Base-by-base conservation (phyloP, 164 flowering plant genomes). In the Annona cherimola region DNA sequence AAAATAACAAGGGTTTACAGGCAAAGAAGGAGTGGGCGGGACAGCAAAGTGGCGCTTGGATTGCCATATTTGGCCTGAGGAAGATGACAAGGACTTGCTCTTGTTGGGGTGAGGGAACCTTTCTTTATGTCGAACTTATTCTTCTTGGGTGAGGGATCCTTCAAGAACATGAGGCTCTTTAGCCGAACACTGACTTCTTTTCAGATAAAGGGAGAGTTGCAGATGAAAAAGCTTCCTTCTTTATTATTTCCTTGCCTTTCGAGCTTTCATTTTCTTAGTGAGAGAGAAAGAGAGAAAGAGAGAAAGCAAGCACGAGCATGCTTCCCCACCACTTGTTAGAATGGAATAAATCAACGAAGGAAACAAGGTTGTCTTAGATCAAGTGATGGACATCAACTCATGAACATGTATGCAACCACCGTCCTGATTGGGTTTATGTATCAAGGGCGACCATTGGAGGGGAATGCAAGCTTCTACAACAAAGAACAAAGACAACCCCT, bases 401-500 rank as follows among this genome's bases (percentile, higher is more conserved):
- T 81, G 84, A 50, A 83, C 76, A 66, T 83, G 64, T 79, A 75
- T 80, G 68, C 85, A 82, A 63, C 5, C 86, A 75, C 71, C 80
- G 42, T 44, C 86, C 62, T 4, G 82, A 1, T 14, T n/a, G 44
- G 40, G 46, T 41, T n/a, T 14, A 2, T 60, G 50, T 70, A 42
- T 72, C 76, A 85, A 88, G 90, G 80, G 69, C 69, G 81, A 63
- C 68, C 82, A 78, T 72, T 86, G 62, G 84, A 86, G 79, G 69
- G 68, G 57, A 84, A 67, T 60, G 19, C 69, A 70, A 63, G 81
- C 75, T 62, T 82, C 72, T 80, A 68, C 71, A 77, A 66, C 75
- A 82, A 82, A 72, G 61, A 78, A 74, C 69, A 79, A 79, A 65
- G 81, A 68, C 45, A 85, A 84, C 90, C 89, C 92, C 69, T 90